A percentile compares a stretch with the other conserved stretches of the same genome.
Conservation (phyloP, 495 filamentous ascomycete species). For the Trichoderma parareesei region DNA sequence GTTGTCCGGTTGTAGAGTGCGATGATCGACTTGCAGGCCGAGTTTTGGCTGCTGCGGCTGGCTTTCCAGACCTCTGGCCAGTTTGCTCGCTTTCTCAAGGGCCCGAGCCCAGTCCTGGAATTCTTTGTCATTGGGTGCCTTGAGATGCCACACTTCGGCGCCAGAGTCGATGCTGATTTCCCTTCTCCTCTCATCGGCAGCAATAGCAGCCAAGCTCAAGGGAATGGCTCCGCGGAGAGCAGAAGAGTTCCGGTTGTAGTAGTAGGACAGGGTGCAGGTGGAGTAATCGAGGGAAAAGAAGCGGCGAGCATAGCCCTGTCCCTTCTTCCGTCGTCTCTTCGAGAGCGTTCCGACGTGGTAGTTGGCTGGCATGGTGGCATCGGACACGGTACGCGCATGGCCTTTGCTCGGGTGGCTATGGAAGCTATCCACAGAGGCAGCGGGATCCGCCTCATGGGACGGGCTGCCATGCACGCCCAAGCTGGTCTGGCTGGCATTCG, state of each 20-base stretch:
- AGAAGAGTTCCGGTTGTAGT: conserved; percentile 84
- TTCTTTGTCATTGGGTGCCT: conserved; percentile 69
- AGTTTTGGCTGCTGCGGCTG: conserved; percentile 21
- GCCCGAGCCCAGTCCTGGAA: conserved; percentile 82
- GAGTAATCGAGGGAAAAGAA: conserved; percentile 94
- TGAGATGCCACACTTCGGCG: conserved; percentile 95
- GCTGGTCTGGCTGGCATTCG: conserved; percentile 41
- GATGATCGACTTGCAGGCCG: conserved; percentile 16
- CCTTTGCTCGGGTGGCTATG: conserved; percentile 33
- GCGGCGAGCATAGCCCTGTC: conserved; percentile 84
- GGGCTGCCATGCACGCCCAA: conserved; percentile 35
- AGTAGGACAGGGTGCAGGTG: conserved; percentile 88
- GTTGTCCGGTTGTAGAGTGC: conserved; percentile 12
- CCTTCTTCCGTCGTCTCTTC: conserved; percentile 85
- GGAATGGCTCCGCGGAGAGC: conserved; percentile 88
- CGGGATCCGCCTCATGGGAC: conserved; percentile 27
- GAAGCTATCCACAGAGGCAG: conserved; percentile 50
- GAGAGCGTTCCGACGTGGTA: conserved; percentile 76
- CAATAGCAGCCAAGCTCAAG: conserved; percentile 79
- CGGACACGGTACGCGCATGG: conserved; percentile 22
- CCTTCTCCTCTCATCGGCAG: conserved; percentile 72
- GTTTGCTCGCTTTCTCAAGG: conserved; percentile 65
- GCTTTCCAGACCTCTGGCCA: conserved; percentile 39
- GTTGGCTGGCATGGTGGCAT: conserved; percentile 23
- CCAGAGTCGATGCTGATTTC: conserved; percentile 97